These are phyloP conservation scores for Cordyceps javanica DNA, from an alignment of 2,329 filamentous ascomycete species.

Conservation along the genomic window DNA sequence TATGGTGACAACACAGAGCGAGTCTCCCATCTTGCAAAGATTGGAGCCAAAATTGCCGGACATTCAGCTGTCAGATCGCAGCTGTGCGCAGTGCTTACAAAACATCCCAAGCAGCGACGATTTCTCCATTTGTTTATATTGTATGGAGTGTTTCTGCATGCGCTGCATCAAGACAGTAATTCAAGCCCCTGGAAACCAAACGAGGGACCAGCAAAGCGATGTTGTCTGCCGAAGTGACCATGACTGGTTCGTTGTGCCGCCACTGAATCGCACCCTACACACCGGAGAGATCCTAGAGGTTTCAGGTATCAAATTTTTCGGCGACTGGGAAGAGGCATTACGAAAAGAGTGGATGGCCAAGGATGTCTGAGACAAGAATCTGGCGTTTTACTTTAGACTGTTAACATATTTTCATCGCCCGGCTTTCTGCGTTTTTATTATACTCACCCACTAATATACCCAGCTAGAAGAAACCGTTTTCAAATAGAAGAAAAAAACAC, in stretches of 20 bases:
- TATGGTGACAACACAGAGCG: slow-evolving; percentile 19
- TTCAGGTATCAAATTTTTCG: slow-evolving; percentile 27
- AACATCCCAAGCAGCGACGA: slow-evolving; percentile 25
- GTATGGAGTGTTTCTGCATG: slow-evolving; percentile 33
- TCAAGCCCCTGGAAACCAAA: slow-evolving; percentile 25
- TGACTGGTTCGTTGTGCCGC: slow-evolving; percentile 33
- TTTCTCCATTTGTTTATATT: slow-evolving; percentile 31
- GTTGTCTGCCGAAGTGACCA: slow-evolving; percentile 31
- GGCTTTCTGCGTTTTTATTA: too few species aligned
- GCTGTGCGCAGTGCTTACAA: slow-evolving; percentile 34
- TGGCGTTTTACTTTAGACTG: not conserved
- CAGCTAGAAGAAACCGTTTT: too few species aligned
- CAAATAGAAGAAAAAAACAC: too few species aligned
- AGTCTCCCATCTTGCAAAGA: slow-evolving; percentile 24
- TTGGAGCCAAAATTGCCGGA: slow-evolving; percentile 31
- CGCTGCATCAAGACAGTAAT: slow-evolving; percentile 27
- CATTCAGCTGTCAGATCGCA: slow-evolving; percentile 27
- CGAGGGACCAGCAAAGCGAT: slow-evolving; percentile 22
- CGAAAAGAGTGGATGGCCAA: slow-evolving; percentile 24
- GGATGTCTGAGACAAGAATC: not conserved
- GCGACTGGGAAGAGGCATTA: slow-evolving; percentile 30
- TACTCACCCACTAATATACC: too few species aligned
- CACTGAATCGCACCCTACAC: slow-evolving; percentile 28
- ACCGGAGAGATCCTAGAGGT: slow-evolving; percentile 33
- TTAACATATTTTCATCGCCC: too few species aligned